Percentiles rank a stretch among this genome's conserved stretches.
phyloP scores from a whole-genome alignment of 805 yeast genomes.

The Starmerella geochares region DNA sequence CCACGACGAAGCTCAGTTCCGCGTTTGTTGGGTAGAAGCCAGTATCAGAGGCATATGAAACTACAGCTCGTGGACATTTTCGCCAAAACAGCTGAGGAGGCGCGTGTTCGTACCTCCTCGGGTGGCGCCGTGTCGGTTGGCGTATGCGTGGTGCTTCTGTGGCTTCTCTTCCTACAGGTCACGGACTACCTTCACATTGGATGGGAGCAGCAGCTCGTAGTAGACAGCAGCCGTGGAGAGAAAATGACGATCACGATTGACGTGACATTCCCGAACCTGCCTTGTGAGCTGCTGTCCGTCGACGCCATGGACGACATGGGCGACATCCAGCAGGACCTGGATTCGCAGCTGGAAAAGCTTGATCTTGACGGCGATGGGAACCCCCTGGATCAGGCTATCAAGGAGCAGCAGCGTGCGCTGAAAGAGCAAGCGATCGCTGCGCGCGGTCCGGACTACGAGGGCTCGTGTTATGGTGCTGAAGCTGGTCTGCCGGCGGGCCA shows the following conservation, averaged over 20 bases:
- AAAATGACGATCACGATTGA: conserved; percentile 72
- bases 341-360: conserved; percentile 60
- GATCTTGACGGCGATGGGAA: conserved; percentile 50
- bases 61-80: conserved; percentile 54
- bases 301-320: conserved; percentile 88
- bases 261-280: conserved; percentile 70
- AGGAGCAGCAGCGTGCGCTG: conserved; percentile 36
- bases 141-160: conserved; percentile 50
- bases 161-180: conserved; percentile 67
- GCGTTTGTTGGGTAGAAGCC: not conserved
- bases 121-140: conserved; percentile 82
- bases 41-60: conserved; percentile 13
- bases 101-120: conserved; percentile 71
- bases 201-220: conserved; percentile 73
- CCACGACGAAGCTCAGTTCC: too few relatives aligned
- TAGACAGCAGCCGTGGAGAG: conserved; percentile 56
- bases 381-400: conserved; percentile 35
- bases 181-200: conserved; percentile 56
- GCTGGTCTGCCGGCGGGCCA: conserved; percentile 12
- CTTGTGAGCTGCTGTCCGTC: conserved; percentile 68
- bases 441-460: conserved; percentile 48
- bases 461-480: conserved; percentile 75
- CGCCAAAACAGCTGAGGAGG: conserved; percentile 89
- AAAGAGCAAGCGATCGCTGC: conserved; percentile 27
- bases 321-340: conserved; percentile 65